These are phyloP conservation scores for Colletotrichum sp. DNA, from an alignment of 2,329 filamentous ascomycete genomes.

Conservation along the genomic window DNA sequence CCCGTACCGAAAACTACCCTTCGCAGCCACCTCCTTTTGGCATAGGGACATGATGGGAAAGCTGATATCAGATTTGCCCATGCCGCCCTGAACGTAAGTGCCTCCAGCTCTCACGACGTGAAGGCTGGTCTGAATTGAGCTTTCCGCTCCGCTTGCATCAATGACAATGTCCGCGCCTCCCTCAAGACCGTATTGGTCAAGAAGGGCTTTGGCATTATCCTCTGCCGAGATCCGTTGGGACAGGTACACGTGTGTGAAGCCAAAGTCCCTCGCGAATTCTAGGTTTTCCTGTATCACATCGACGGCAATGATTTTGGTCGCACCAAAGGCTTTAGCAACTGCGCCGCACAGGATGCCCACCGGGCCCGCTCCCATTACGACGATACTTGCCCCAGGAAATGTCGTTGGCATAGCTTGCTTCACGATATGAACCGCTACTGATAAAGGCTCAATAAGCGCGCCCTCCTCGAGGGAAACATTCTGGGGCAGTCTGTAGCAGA, in stretches of 20 bases:
- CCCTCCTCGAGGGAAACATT: conserved; percentile 82
- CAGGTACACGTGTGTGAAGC: conserved; percentile 73
- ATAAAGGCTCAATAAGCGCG: conserved; percentile 87
- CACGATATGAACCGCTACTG: conserved; percentile 85
- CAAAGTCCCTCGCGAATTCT: conserved; percentile 76
- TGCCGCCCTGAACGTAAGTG: conserved; percentile 84
- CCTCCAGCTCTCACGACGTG: conserved; percentile 75
- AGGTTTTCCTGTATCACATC: conserved; percentile 85
- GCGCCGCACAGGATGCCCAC: conserved; percentile 88
- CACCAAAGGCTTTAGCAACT: conserved; percentile 86
- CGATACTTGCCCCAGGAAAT: conserved; percentile 73
- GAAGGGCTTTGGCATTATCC: conserved; percentile 76
- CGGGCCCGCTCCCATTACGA: conserved; percentile 87
- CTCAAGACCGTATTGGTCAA: conserved; percentile 66
- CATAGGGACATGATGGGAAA: conserved; percentile 94
- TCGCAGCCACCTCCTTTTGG: conserved; percentile 85
- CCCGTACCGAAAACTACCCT: conserved; percentile 89
- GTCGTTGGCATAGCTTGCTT: conserved; percentile 71
- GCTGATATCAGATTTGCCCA: conserved; percentile 85
- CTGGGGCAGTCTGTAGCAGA: conserved; percentile 89
- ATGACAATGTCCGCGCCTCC: conserved; percentile 80
- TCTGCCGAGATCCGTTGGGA: conserved; percentile 67
- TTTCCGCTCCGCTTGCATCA: conserved; percentile 80
- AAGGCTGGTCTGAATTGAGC: conserved; percentile 76
- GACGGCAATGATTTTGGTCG: conserved; percentile 79